Base-by-base conservation (phyloP, 768 basidiomycete species). In the Agaricus subrufescens region DNA sequence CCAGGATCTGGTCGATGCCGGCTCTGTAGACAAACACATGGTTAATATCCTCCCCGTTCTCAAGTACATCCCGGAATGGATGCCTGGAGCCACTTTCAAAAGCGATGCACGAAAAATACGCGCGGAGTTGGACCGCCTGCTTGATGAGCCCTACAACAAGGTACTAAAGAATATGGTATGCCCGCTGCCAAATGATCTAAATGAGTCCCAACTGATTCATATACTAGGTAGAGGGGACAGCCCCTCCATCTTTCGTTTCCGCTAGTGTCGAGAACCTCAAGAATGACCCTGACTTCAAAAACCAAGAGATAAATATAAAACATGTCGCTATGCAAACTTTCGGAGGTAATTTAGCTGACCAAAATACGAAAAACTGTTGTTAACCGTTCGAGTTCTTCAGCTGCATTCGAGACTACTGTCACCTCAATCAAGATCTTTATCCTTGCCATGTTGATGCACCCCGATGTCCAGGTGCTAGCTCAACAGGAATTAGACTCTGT, bases 401-500 rank as follows among this genome's bases (percentile, higher is more conserved):
- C 46, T 27, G 23, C 12, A 7, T 29, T 9, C 4, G 46, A 47
- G 6, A 47, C 46, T 7, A 38, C 19, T 14, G 12, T 29, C 10
- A 39, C 19, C 12, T n/a, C 46, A 14, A 25, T 27, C 9, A 5
- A 10, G 15, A 39, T 38, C 7, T 30, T 56, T 25, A n/a, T 52
- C 5, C 50, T 59, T 2, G 53, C 54, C 19, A 54, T 61, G 50
- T 43, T 56, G 5, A 9, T 56, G 3, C 50, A 62, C 37, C 61
- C 59, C 0, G 55, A 57, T 2, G 58, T 60, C 2, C 60, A 58
- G 11, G 15, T 19, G 12, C 54, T 57, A 39, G 67, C 67, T 4
- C 70, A 72, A 43, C 52, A 52, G 34, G 66, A 72, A 50, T 58
- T 71, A 2, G 68, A 71, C 49, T 19, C 29, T 0, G 62, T 70